phyloP scores from a whole-genome alignment of 129 eudicot genomes.

The Flaveria robusta region DNA sequence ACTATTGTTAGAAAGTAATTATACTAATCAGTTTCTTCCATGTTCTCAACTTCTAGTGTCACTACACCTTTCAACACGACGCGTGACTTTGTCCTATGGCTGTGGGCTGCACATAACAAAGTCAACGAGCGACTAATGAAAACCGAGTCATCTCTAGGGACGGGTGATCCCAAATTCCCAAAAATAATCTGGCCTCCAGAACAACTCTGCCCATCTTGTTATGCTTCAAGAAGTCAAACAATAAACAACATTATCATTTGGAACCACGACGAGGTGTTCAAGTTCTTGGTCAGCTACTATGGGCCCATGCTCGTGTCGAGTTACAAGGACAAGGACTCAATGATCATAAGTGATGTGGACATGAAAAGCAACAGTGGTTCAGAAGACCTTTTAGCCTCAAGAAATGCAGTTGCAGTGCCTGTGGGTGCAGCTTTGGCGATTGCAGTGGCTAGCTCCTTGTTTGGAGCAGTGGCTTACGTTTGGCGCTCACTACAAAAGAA shows the following conservation, averaged over 20 bases:
- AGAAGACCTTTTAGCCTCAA: conserved; percentile 50
- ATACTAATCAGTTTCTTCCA: not conserved
- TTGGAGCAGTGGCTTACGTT: conserved; percentile 84
- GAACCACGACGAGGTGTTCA: conserved; percentile 69
- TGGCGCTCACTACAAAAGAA: conserved; percentile 93
- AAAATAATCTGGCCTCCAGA: conserved; percentile 76
- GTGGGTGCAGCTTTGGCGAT: conserved; percentile 87
- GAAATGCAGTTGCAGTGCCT: conserved; percentile 72
- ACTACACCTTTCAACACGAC: conserved; percentile 65
- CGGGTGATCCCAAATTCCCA: conserved; percentile 83
- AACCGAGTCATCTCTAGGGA: conserved; percentile 59
- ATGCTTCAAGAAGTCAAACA: conserved; percentile 25
- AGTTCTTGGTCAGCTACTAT: conserved; percentile 65
- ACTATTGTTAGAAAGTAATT: not conserved
- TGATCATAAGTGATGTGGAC: not conserved
- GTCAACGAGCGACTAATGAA: conserved; percentile 74
- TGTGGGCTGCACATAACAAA: conserved; percentile 85
- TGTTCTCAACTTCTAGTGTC: conserved; percentile 46
- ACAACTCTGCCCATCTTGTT: conserved; percentile 83
- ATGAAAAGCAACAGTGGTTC: conserved; percentile 6
- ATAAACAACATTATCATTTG: conserved; percentile 36
- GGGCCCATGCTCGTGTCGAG: conserved; percentile 57
- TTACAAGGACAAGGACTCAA: conserved; percentile 49
- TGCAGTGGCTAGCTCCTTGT: conserved; percentile 87
- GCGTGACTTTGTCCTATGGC: conserved; percentile 77